Base-by-base conservation (phyloP, 208 protist species). In the Acanthamoeba castellanii region DNA sequence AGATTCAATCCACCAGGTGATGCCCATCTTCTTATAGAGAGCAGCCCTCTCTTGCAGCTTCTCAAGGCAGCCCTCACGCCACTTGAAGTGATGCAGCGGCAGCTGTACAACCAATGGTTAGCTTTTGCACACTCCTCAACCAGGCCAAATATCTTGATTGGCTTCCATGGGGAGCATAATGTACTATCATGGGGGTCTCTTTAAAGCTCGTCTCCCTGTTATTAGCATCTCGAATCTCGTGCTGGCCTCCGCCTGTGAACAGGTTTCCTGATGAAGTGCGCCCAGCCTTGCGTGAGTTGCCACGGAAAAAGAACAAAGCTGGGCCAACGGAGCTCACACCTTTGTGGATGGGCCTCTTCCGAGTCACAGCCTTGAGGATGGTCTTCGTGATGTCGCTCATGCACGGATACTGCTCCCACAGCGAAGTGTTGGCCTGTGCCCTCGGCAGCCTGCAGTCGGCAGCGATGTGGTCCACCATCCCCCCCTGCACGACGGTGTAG, bases 81-180 rank as follows among this genome's bases (percentile, higher is more conserved):
- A 88, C 81, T 88, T 88, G 55, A 88, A 88, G 42, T 88, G 81
- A 16, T 88, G 81, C 14, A 88, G 7, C 25, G 4, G 22, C 81
- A 88, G 32, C 81, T 88, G 45, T 11, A n/a, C n/a, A n/a, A n/a
- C n/a, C n/a, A n/a, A n/a, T n/a, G n/a, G n/a, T n/a, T n/a, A n/a
- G n/a, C n/a, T n/a, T n/a, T n/a, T n/a, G n/a, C n/a, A n/a, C n/a
- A n/a, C n/a, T n/a, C n/a, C n/a, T n/a, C n/a, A n/a, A n/a, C n/a
- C n/a, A n/a, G n/a, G n/a, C n/a, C n/a, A n/a, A n/a, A n/a, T n/a
- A n/a, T n/a, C n/a, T n/a, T n/a, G n/a, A n/a, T n/a, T n/a, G n/a
- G n/a, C n/a, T n/a, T n/a, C n/a, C n/a, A n/a, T n/a, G n/a, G n/a
- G n/a, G n/a, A n/a, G n/a, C n/a, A n/a, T n/a, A n/a, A n/a, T n/a